These are phyloP conservation scores for Ogataea nakhonphanomensis DNA, from an alignment of 805 yeast species.

Conservation along the genomic window DNA sequence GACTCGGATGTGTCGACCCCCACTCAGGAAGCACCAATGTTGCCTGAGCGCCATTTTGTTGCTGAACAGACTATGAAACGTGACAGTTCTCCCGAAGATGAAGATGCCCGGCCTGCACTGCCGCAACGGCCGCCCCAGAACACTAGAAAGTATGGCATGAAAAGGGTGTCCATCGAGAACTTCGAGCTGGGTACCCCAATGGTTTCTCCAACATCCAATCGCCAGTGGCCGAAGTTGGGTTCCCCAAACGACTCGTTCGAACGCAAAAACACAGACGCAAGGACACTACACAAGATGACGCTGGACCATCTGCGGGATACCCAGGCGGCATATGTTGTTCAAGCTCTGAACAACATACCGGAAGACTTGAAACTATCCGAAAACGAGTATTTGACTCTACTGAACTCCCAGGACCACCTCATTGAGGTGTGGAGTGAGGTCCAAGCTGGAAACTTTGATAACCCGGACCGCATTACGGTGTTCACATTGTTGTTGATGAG, in stretches of 20 bases:
- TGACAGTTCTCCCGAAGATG: not conserved
- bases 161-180: slow-evolving; percentile 14
- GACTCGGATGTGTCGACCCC: too few species aligned
- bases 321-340: slow-evolving; percentile 17
- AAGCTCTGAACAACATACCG: slow-evolving; percentile 10
- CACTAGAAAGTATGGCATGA: slow-evolving; percentile 10
- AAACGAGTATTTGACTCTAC: slow-evolving; percentile 17
- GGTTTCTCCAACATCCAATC: slow-evolving; percentile 1
- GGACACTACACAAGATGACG: slow-evolving; percentile 5
- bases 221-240: not conserved
- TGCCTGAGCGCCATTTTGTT: too few species aligned
- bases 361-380: slow-evolving; percentile 13
- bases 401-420: slow-evolving; percentile 19
- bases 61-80: too few species aligned
- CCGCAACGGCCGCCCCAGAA: slow-evolving; percentile 16
- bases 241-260: not conserved
- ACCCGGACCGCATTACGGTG: slow-evolving; percentile 17
- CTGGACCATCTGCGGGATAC: slow-evolving; percentile 9
- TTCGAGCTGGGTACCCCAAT: slow-evolving; percentile 14
- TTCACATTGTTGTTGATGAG: slow-evolving; percentile 19
- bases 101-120: slow-evolving; percentile 7
- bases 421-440: slow-evolving; percentile 26
- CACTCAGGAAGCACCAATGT: too few species aligned
- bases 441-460: slow-evolving; percentile 16
- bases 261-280: not conserved